Conservation (phyloP, 2,329 filamentous ascomycete species). For the Didymella keratinophila region DNA sequence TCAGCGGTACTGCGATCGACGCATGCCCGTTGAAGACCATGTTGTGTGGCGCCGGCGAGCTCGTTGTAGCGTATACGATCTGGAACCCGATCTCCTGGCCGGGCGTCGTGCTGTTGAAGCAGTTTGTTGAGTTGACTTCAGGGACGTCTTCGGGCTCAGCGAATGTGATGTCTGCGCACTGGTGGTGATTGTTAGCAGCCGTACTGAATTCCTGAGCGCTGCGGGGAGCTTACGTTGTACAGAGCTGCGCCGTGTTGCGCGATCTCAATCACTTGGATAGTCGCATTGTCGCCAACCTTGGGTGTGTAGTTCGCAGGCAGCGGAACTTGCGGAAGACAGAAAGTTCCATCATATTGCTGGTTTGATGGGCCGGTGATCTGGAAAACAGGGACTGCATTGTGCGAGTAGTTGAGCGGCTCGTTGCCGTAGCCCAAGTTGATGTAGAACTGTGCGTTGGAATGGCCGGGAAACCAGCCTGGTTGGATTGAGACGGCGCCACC, state of each 20-base stretch:
- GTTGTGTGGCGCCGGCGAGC: constrained; percentile 40
- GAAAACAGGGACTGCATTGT: constrained; percentile 80
- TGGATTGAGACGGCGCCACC: constrained; percentile 91
- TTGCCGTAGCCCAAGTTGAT: constrained; percentile 89
- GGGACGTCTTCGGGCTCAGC: constrained; percentile 78
- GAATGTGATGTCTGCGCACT: constrained; percentile 97
- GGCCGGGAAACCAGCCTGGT: constrained; percentile 95
- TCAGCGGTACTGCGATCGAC: constrained; percentile 39
- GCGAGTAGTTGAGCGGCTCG: constrained; percentile 85
- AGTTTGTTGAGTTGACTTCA: constrained; percentile 81
- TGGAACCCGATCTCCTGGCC: constrained; percentile 69
- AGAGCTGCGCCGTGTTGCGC: constrained; percentile 84
- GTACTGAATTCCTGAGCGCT: neutral
- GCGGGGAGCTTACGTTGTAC: constrained; percentile 70
- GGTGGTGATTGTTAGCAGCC: neutral
- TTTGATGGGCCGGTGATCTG: constrained; percentile 83
- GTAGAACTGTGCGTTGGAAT: constrained; percentile 82
- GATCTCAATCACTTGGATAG: constrained; percentile 85
- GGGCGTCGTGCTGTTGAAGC: constrained; percentile 76
- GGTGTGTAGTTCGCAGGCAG: constrained; percentile 76
- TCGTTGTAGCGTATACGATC: constrained; percentile 71
- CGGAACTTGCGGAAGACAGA: constrained; percentile 90
- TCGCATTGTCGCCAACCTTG: constrained; percentile 84
- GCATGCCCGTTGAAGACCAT: constrained; percentile 36
- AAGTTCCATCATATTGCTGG: constrained; percentile 82